Evolutionary conservation across 1,284 basidiomycete genomes (phyloP).

Genomic region (Puccinia novopanici): DNA sequence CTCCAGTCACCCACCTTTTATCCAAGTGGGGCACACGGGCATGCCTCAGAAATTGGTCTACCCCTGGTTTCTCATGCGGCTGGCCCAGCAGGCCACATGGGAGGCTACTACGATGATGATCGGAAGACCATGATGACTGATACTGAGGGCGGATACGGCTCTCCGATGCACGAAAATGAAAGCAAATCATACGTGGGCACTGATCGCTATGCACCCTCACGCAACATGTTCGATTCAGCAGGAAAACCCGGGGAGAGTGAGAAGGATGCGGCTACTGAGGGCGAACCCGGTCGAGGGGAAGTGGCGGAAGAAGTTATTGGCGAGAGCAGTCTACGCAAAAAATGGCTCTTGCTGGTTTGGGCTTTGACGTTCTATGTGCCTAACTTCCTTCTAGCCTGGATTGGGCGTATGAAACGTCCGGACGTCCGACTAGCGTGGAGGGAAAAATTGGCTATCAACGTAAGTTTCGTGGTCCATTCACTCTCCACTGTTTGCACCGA

Average conservation of each 20-base stretch:
- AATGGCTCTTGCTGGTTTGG: slow-evolving; percentile 88
- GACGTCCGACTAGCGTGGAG: slow-evolving; percentile 96
- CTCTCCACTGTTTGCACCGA: not conserved
- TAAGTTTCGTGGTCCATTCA: slow-evolving; percentile 24
- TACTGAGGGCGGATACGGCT: slow-evolving; percentile 66
- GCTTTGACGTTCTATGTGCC: slow-evolving; percentile 91
- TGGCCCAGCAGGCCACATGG: slow-evolving; percentile 65
- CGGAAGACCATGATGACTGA: slow-evolving; percentile 73
- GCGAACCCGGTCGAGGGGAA: slow-evolving; percentile 65
- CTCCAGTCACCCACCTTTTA: slow-evolving; percentile 54
- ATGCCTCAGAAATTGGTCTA: slow-evolving; percentile 63
- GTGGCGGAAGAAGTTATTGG: slow-evolving; percentile 77
- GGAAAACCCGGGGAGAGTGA: slow-evolving; percentile 67
- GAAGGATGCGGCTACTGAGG: slow-evolving; percentile 74
- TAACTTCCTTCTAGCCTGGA: slow-evolving; percentile 68
- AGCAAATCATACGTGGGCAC: slow-evolving; percentile 76
- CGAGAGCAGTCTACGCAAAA: slow-evolving; percentile 73
- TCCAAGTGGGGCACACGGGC: slow-evolving; percentile 58
- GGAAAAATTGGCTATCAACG: slow-evolving; percentile 91
- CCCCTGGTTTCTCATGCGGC: slow-evolving; percentile 74
- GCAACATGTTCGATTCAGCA: slow-evolving; percentile 77
- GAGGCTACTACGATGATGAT: slow-evolving; percentile 70
- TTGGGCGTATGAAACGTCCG: slow-evolving; percentile 87
- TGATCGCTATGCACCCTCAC: slow-evolving; percentile 85
- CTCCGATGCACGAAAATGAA: slow-evolving; percentile 66